A percentile compares a stretch with the other conserved stretches of the same genome.
These are phyloP conservation scores for Trichoderma guizhouense DNA, from an alignment of 2,329 filamentous ascomycete species.

Conservation along the genomic window DNA sequence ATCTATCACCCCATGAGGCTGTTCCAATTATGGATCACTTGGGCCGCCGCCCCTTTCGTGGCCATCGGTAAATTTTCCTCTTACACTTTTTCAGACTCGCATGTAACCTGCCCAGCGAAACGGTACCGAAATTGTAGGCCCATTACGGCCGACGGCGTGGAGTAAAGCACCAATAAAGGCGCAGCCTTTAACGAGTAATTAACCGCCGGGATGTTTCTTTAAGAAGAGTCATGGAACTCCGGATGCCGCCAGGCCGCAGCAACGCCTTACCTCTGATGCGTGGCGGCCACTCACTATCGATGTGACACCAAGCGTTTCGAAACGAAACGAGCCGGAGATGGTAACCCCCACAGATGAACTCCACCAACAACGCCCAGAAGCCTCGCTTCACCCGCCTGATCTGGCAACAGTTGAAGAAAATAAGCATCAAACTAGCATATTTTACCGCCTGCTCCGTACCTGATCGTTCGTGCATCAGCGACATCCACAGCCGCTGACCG, in stretches of 20 bases:
- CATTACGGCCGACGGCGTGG: neutral
- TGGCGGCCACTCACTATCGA: neutral
- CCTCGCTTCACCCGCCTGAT: neutral
- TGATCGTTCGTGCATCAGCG: neutral
- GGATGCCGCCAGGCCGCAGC: neutral
- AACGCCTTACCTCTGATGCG: neutral
- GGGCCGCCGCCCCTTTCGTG: neutral
- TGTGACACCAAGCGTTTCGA: constrained; percentile 10
- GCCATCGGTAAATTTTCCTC: neutral
- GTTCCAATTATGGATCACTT: neutral
- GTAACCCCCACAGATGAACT: neutral
- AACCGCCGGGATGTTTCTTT: constrained; percentile 2
- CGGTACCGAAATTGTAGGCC: constrained; percentile 8
- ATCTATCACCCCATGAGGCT: neutral
- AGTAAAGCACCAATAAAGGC: neutral
- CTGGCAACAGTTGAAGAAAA: neutral
- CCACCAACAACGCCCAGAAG: neutral
- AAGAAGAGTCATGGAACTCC: neutral
- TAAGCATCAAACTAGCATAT: neutral
- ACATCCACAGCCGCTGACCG: neutral
- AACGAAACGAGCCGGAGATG: constrained; percentile 5
- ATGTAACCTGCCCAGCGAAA: constrained; percentile 2
- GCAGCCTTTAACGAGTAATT: neutral
- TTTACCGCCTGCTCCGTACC: neutral
- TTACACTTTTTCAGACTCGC: neutral